Percentiles rank a stretch among this genome's conserved stretches.
phyloP scores from a whole-genome alignment of 176 grass and related monocot genomes.

The Juncus effusus region DNA sequence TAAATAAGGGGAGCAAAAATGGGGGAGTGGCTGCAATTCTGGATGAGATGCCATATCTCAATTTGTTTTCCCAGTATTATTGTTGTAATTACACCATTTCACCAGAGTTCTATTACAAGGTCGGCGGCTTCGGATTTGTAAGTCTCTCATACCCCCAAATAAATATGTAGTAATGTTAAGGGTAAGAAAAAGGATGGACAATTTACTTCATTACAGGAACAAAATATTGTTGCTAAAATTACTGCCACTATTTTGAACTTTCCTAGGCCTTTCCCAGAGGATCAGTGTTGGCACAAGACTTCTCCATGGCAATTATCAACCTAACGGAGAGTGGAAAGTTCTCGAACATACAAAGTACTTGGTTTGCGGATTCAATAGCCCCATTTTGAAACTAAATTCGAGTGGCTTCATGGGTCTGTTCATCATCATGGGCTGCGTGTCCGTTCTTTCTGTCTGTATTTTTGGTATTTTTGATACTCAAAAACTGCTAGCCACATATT shows the following conservation, averaged over 20 bases:
- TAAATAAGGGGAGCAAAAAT: conserved; percentile 9
- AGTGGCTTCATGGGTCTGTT: not conserved
- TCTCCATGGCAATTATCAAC: conserved; percentile 9
- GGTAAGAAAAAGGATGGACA: too few species aligned
- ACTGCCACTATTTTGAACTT: not conserved
- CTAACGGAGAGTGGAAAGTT: conserved; percentile 15
- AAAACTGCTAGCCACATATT: not conserved
- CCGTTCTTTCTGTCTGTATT: not conserved
- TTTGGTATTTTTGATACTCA: not conserved
- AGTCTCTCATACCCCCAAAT: not conserved
- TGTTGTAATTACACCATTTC: conserved; percentile 15
- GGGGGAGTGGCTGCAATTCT: conserved; percentile 9
- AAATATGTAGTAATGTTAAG: too few species aligned
- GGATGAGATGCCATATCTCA: conserved; percentile 11
- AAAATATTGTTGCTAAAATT: too few species aligned
- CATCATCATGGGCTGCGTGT: not conserved
- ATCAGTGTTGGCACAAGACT: conserved; percentile 3
- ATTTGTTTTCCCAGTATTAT: conserved; percentile 14
- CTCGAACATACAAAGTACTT: not conserved
- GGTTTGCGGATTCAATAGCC: conserved; percentile 1
- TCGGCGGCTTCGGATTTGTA: conserved; percentile 16
- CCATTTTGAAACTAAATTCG: not conserved
- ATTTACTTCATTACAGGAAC: too few species aligned
- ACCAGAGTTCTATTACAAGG: not conserved
- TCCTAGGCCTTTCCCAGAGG: conserved; percentile 9